Base-by-base conservation (phyloP, 2,329 filamentous ascomycete genomes). In the Apiospora saccharicola region DNA sequence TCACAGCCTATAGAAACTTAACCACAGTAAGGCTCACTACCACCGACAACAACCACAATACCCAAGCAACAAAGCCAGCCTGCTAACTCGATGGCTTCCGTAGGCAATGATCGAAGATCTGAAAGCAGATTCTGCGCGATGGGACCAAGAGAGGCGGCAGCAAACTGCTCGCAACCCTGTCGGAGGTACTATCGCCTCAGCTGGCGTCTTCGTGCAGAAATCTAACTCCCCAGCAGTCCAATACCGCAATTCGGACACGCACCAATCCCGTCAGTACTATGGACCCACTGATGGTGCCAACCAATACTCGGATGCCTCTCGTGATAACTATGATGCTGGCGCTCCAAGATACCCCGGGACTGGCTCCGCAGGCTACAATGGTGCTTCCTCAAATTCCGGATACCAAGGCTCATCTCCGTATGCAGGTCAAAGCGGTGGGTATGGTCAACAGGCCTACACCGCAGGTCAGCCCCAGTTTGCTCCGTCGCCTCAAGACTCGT, bases 1-100 rank as follows among this genome's bases (percentile, higher is more conserved):
- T 95, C 81, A 94, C 91, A 68, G 93, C 92, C 74, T 95, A 95
- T 83, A 89, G 93, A 75, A 94, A 94, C 80, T 83, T 95, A 79
- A 95, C 93, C 77, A 91, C 91, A 79, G 93, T 94, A 88, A 85
- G 91, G 84, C 67, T 71, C 67, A 61, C 34, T 51, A 12, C 3
- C 53, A 61, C 26, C 24, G 12, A 51, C 7, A 4, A 12, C 30
- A 61, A 37, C 16, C 26, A 51, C 8, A 22, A 34, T 47, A 41
- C 37, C 43, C 51, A 19, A 26, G 30, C 6, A 14, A 4, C 22
- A 3, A 22, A 19, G 47, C 2, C 16, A 24, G 13, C 22, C 69
- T 30, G 30, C 24, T 46, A 34, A 53, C 51, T 30, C 47, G 41
- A n/a, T 41, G 53, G 24, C n/a, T 24, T 13, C 26, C 49, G n/a